Conservation (phyloP, 208 protist genomes). For the Wallacemonas rigidus region DNA sequence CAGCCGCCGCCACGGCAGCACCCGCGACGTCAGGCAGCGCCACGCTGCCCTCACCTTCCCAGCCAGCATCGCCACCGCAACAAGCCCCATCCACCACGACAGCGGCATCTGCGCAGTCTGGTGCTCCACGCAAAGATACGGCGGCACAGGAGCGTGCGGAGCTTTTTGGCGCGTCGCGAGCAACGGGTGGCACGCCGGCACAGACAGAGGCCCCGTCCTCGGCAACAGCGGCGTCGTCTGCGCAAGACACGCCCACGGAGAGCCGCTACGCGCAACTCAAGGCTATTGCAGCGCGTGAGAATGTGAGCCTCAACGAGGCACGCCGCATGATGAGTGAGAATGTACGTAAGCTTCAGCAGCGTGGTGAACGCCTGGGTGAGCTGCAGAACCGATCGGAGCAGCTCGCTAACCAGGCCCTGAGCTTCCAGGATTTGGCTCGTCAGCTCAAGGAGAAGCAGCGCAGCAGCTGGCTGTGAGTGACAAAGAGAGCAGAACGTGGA, state of each 20-base stretch:
- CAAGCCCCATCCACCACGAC: not conserved
- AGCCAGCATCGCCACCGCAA: not conserved
- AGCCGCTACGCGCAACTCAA: constrained; percentile 81
- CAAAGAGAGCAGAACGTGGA: too few relatives aligned
- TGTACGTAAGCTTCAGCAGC: constrained; percentile 62
- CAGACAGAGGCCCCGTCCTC: not conserved
- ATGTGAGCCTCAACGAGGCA: constrained; percentile 81
- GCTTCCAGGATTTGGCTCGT: constrained; percentile 68
- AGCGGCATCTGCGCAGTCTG: not conserved
- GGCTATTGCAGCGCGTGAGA: constrained; percentile 72
- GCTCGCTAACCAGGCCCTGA: constrained; percentile 66
- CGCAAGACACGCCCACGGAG: constrained; percentile 19
- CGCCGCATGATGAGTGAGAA: constrained; percentile 85
- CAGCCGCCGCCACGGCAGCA: not conserved
- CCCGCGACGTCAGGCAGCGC: not conserved
- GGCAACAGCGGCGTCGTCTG: not conserved
- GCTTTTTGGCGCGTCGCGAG: constrained; percentile 20
- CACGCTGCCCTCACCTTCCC: not conserved
- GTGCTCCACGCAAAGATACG: not conserved
- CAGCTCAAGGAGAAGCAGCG: constrained; percentile 81
- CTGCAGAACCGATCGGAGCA: constrained; percentile 67
- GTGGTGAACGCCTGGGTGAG: constrained; percentile 64
- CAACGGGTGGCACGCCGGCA: not conserved
- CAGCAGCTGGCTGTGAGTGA: constrained; percentile 63
- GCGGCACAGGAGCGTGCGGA: constrained; percentile 34